Evolutionary conservation across 768 basidiomycete species (phyloP), one percentile per base, ranked within the genome.

Genomic region (Xerocomellus dryophilus): DNA sequence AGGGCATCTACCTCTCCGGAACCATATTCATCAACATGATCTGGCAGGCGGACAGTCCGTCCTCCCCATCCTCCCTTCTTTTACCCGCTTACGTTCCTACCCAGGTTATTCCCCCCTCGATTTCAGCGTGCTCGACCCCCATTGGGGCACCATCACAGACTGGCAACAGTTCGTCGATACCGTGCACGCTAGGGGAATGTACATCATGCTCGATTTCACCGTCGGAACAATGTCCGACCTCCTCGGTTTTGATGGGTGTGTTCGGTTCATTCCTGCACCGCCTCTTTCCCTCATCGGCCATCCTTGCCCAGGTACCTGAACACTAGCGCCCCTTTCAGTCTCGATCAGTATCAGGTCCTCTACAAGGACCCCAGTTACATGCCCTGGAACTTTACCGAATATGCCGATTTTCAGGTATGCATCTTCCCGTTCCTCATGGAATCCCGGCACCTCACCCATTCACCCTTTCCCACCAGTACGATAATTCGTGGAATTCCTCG

Each of bases 11-110:
- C 74, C 88, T 96, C 68, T 92, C 94, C 21, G 94, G 94, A 48
- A 97, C 94, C 2, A 84, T 86, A 48, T 97, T 93, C 71, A 57
- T 97, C 57, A 96, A 96, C 79, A 94, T 94, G 93, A 72, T 92
- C n/a, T 96, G 93, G 93, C 88, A 94, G 66, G 88, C 92, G 4
- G 93, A 96, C 80, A 93, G 93, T 94, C 50, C 66, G 92, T 81
- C 25, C 40, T 46, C 18, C 34, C 35, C 41, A 12, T 50, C 40
- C 1, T 14, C 31, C 11, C 11, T 3, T 7, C 27, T 38, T 41
- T 38, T 36, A 27, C 48, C 25, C 7, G 59, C 53, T 51, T 27
- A 43, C 35, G 10, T 44, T 43, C 41, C 8, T n/a, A 4, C 36
- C 1, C 7, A 62, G 93, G 93, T 72, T 97, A 96, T 69, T 97